These are phyloP conservation scores for Ascochyta rabiei DNA, from an alignment of 2,329 filamentous ascomycete species.

Conservation along the genomic window DNA sequence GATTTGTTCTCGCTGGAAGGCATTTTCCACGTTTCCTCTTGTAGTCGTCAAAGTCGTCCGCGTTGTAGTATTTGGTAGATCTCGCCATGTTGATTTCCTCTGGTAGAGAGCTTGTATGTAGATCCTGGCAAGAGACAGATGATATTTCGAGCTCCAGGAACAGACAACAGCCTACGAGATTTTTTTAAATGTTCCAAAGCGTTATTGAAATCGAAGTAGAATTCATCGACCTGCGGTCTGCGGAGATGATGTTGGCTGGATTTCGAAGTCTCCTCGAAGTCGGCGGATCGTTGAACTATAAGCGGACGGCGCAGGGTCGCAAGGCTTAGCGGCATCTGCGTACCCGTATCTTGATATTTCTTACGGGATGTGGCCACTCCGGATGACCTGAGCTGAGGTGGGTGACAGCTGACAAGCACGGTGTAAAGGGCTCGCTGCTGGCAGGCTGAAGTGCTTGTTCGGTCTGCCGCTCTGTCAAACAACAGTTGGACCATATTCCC, in stretches of 20 bases:
- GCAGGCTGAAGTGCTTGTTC: not conserved
- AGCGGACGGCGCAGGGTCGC: not conserved
- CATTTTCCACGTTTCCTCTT: conserved; percentile 26
- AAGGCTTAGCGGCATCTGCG: conserved; percentile 10
- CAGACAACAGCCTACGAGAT: not conserved
- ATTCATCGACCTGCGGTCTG: not conserved
- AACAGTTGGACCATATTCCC: not conserved
- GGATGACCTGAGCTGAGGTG: conserved; percentile 9
- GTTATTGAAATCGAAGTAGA: not conserved
- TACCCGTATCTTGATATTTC: not conserved
- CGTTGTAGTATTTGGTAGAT: conserved; percentile 31
- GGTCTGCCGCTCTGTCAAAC: not conserved
- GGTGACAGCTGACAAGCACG: conserved; percentile 11
- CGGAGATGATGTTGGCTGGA: not conserved
- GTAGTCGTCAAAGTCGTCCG: conserved; percentile 31
- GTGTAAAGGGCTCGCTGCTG: not conserved
- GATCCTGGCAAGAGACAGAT: not conserved
- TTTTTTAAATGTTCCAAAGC: not conserved
- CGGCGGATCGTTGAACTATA: conserved; percentile 9
- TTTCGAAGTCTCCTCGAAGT: not conserved
- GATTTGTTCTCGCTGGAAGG: conserved; percentile 32
- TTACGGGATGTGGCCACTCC: conserved; percentile 1
- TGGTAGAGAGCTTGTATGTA: not conserved
- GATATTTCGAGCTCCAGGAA: not conserved
- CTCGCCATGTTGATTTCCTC: conserved; percentile 23